Conservation (phyloP, 202 grass and related monocot species). For the Digitaria exilis region DNA sequence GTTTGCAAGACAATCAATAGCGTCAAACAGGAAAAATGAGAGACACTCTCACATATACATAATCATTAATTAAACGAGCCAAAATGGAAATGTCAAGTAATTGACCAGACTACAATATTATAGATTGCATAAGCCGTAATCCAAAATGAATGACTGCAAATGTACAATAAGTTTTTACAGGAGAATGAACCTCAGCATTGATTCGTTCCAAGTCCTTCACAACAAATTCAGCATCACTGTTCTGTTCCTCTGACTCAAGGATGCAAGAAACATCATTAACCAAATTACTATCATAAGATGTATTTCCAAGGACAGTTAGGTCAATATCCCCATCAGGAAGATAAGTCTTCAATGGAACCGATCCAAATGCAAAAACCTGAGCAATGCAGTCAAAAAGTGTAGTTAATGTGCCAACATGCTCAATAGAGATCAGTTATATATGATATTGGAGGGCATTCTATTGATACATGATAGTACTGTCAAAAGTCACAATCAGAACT, state of each 20-base stretch:
- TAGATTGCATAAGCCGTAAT: not conserved
- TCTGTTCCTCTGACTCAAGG: slow-evolving; percentile 68
- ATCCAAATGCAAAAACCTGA: slow-evolving; percentile 88
- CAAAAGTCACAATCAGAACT: slow-evolving; percentile 15
- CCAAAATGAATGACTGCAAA: slow-evolving; percentile 9
- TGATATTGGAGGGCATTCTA: no score
- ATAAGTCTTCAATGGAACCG: slow-evolving; percentile 94
- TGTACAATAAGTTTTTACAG: slow-evolving; percentile 20
- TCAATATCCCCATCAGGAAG: slow-evolving; percentile 98
- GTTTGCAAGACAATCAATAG: slow-evolving; percentile 19
- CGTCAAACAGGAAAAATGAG: slow-evolving; percentile 24
- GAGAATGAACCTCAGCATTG: slow-evolving; percentile 69
- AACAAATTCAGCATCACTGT: slow-evolving; percentile 64
- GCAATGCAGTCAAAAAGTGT: not conserved
- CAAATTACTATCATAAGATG: slow-evolving; percentile 59
- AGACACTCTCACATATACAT: not conserved
- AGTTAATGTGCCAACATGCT: slow-evolving; percentile 4
- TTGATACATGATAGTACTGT: slow-evolving; percentile 7
- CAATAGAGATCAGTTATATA: not conserved
- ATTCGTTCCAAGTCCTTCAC: slow-evolving; percentile 72
- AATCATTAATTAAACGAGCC: not conserved
- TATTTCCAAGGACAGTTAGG: slow-evolving; percentile 69
- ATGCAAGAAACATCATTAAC: slow-evolving; percentile 61
- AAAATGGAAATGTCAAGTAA: not conserved
- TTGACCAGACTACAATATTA: not conserved